A percentile compares a stretch with the other conserved stretches of the same genome.
phyloP scores from a whole-genome alignment of 2,329 filamentous ascomycete genomes.

The Apiospora sp. region DNA sequence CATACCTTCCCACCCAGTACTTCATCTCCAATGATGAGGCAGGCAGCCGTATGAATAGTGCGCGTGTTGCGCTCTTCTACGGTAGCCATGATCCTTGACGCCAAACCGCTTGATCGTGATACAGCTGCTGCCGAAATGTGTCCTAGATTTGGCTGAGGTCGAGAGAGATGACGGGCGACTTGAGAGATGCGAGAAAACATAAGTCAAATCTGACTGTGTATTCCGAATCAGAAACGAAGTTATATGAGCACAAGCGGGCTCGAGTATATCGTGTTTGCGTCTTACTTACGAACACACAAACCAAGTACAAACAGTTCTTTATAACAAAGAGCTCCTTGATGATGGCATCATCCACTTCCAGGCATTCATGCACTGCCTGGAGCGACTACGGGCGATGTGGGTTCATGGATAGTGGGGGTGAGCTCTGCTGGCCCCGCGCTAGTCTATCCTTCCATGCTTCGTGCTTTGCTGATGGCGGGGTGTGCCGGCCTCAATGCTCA shows the following conservation, averaged over 20 bases:
- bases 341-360: slow-evolving; percentile 5
- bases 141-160: slow-evolving; percentile 65
- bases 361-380: background rate
- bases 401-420: slow-evolving; percentile 16
- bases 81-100: slow-evolving; percentile 54
- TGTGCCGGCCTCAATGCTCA: slow-evolving; percentile 7
- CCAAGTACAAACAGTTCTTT: background rate
- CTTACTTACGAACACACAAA: background rate
- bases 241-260: background rate
- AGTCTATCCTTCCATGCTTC: background rate
- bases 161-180: slow-evolving; percentile 74
- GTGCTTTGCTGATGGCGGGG: background rate
- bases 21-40: slow-evolving; percentile 96
- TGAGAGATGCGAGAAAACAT: slow-evolving; percentile 85
- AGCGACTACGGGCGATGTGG: slow-evolving; percentile 4
- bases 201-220: slow-evolving; percentile 22
- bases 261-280: background rate
- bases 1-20: slow-evolving; percentile 91
- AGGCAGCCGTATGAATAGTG: slow-evolving; percentile 87
- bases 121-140: slow-evolving; percentile 53
- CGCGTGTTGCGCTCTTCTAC: slow-evolving; percentile 65
- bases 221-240: background rate
- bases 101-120: slow-evolving; percentile 35
- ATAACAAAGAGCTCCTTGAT: slow-evolving; percentile 2
- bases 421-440: slow-evolving; percentile 12